Evolutionary conservation across 345 rosid genomes (phyloP), one percentile per base, ranked within the genome.

Genomic region (Reutealis trisperma): DNA sequence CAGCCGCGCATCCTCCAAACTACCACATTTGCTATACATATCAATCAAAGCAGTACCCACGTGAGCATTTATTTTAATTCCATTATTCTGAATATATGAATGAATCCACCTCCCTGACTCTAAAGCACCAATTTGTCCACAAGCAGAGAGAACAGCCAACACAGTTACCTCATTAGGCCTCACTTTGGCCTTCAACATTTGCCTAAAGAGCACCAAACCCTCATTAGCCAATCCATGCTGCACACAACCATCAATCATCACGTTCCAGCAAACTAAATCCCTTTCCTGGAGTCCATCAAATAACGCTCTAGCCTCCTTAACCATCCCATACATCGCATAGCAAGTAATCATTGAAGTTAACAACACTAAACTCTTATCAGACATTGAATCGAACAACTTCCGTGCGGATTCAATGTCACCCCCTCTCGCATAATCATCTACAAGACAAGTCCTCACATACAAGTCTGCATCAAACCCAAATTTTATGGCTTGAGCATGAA

Each of bases 11-110:
- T 79, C 82, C 45, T 79, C 74, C 64, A 79, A 74, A 41, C 64
- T 59, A 75, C 98, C 97, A 54, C 97, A 92, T 76, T 90, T 92
- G 66, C 93, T 79, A 52, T 94, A 94, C 97, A 92, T 92, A 59
- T 89, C 91, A 61, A 94, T 82, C 80, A 92, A 71, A 71, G 96
- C 92, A 63, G 87, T 85, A 24, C 78, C 89, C 12, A 90, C 82
- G 60, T 70, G 83, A 70, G 59, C 84, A 81, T 83, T 85, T 25
- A 83, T 57, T 67, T 76, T 63, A 71, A 88, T 84, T 63, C 79
- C 79, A 44, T 66, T 74, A 63, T 81, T 83, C 70, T 79, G 64
- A 51, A 84, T 51, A 69, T 81, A 90, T 0, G 89, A 86, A 88
- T 94, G 96, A 71, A 92, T 76, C 98, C 96, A 92, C 57, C 87